Percentiles rank a stretch among this genome's conserved stretches.
phyloP scores from a whole-genome alignment of 768 basidiomycete species.

The Antrodiella citrinella region DNA sequence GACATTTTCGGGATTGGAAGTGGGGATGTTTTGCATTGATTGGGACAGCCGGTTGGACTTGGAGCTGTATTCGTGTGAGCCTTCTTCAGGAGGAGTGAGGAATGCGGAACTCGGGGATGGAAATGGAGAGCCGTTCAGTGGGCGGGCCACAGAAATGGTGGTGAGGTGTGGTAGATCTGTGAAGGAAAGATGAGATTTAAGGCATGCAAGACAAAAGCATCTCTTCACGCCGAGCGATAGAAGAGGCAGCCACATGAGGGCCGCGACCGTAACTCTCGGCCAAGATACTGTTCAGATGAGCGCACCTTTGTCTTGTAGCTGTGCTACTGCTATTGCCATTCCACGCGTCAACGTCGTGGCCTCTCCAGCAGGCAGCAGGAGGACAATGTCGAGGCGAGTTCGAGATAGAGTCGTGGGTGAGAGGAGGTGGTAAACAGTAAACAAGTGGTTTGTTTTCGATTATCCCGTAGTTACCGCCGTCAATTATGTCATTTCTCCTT shows the following conservation, averaged over 20 bases:
- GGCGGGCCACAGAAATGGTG: neutral
- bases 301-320: neutral
- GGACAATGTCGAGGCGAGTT: neutral
- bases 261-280: too few species aligned
- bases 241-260: too few species aligned
- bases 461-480: neutral
- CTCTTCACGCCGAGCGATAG: too few species aligned
- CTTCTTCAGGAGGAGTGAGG: slow-evolving; percentile 58
- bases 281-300: too few species aligned
- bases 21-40: slow-evolving; percentile 12
- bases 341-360: neutral
- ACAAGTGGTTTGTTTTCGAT: neutral
- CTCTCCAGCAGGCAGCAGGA: neutral
- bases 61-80: slow-evolving; percentile 60
- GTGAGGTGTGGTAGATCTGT: neutral
- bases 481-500: neutral
- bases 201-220: too few species aligned
- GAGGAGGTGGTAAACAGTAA: neutral
- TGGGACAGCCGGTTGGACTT: slow-evolving; percentile 26
- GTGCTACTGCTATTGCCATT: neutral
- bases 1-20: neutral
- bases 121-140: slow-evolving; percentile 36
- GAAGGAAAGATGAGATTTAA: too few species aligned
- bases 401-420: neutral
- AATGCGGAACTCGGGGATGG: slow-evolving; percentile 65